phyloP scores from a whole-genome alignment of 202 grass and related monocot species.

The Dendrocalamus latiflorus region DNA sequence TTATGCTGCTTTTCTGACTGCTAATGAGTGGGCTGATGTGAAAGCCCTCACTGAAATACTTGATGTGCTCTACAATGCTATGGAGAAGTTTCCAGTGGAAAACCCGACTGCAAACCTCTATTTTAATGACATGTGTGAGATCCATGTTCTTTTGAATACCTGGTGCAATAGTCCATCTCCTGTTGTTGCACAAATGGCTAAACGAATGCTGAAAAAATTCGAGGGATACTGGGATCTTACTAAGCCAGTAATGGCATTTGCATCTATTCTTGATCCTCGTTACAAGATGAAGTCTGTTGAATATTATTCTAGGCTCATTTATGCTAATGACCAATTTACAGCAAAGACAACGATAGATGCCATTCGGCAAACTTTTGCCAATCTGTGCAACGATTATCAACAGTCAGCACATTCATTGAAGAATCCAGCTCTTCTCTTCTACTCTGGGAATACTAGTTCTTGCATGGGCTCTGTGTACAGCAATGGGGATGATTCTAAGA shows the following conservation, averaged over 20 bases:
- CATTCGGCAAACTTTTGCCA: constrained; percentile 73
- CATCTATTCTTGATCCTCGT: constrained; percentile 95
- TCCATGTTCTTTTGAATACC: constrained; percentile 90
- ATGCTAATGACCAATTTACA: constrained; percentile 57
- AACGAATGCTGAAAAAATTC: constrained; percentile 81
- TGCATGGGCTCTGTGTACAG: constrained; percentile 48
- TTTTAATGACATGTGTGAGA: constrained; percentile 94
- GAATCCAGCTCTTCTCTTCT: constrained; percentile 59
- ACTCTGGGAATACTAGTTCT: constrained; percentile 54
- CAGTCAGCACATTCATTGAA: constrained; percentile 74
- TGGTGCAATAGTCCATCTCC: constrained; percentile 68
- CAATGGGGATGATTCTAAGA: constrained; percentile 71
- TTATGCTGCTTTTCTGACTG: constrained; percentile 52
- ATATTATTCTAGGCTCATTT: constrained; percentile 92
- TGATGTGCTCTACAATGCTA: constrained; percentile 78
- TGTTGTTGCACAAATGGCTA: constrained; percentile 70
- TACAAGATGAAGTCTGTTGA: constrained; percentile 99
- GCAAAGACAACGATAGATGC: constrained; percentile 68
- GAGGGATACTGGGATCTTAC: constrained; percentile 79
- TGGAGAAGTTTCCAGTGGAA: constrained; percentile 84
- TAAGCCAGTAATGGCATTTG: constrained; percentile 78
- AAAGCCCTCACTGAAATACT: constrained; percentile 87
- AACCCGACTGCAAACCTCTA: constrained; percentile 79
- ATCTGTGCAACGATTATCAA: constrained; percentile 83
- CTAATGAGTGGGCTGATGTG: constrained; percentile 84